These are phyloP conservation scores for Vinca minor DNA, from an alignment of 257 asterid species.

Conservation along the genomic window DNA sequence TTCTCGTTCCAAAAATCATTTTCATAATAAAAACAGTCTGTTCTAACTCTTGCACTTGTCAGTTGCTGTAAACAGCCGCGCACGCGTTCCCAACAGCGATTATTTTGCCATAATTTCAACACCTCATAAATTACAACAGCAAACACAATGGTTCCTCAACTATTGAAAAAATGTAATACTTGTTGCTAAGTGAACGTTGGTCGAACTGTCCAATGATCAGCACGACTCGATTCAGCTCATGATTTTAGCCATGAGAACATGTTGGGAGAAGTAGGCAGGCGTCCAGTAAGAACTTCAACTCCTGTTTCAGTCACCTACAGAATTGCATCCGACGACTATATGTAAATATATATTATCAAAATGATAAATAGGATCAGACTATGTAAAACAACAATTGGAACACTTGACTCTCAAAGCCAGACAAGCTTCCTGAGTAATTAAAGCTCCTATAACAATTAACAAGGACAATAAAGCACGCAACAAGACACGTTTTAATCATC, in stretches of 20 bases:
- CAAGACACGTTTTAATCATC: too few relatives aligned
- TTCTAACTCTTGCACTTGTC: too few relatives aligned
- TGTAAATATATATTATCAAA: not conserved
- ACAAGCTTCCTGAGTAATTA: not conserved
- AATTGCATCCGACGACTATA: not conserved
- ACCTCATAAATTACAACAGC: conserved; percentile 1
- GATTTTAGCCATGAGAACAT: conserved; percentile 78
- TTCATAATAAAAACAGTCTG: too few relatives aligned
- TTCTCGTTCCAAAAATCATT: too few relatives aligned
- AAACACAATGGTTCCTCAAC: not conserved
- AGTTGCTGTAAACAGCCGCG: too few relatives aligned
- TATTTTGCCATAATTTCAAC: not conserved
- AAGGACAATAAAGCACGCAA: too few relatives aligned
- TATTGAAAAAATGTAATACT: too few relatives aligned
- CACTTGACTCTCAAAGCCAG: not conserved
- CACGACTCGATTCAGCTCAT: conserved; percentile 9
- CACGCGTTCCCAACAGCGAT: too few relatives aligned
- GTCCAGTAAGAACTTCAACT: conserved; percentile 88
- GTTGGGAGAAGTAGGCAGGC: conserved; percentile 76
- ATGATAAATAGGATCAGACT: not conserved
- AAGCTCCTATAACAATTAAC: too few relatives aligned
- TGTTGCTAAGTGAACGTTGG: too few relatives aligned
- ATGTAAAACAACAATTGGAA: not conserved
- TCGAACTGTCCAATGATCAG: too few relatives aligned
- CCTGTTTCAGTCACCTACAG: conserved; percentile 86